phyloP scores from a whole-genome alignment of 805 yeast species.

The Yamadazyma sp. region DNA sequence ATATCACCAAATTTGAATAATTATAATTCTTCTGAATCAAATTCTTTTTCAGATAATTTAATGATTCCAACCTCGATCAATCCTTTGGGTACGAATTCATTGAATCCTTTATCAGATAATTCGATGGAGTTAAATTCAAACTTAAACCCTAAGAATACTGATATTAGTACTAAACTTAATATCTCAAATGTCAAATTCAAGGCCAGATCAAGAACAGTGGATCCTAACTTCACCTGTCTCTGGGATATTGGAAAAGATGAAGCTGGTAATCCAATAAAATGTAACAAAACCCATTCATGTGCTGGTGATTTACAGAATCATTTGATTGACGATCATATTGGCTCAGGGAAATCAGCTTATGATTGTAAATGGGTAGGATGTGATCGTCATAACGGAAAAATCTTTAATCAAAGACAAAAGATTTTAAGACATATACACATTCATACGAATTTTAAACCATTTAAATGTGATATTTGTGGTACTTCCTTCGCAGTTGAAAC shows the following conservation, averaged over 20 bases:
- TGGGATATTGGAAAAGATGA: slow-evolving; percentile 36
- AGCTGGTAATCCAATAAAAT: slow-evolving; percentile 35
- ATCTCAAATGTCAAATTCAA: slow-evolving; percentile 32
- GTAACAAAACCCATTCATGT: slow-evolving; percentile 48
- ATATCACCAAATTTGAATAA: too few species aligned
- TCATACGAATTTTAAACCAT: slow-evolving; percentile 85
- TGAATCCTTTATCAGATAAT: too few species aligned
- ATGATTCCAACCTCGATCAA: too few species aligned
- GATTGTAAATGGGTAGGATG: slow-evolving; percentile 80
- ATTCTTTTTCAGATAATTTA: too few species aligned
- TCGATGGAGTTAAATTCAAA: too few species aligned
- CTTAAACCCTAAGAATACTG: too few species aligned
- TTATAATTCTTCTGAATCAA: background rate
- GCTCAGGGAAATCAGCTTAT: slow-evolving; percentile 68
- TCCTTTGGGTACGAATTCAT: too few species aligned
- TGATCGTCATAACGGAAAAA: slow-evolving; percentile 51
- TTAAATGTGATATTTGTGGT: slow-evolving; percentile 65
- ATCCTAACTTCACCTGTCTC: slow-evolving; percentile 41
- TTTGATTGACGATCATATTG: slow-evolving; percentile 63
- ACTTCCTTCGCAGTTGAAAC: slow-evolving; percentile 73
- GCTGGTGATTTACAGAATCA: slow-evolving; percentile 71
- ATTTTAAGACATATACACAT: slow-evolving; percentile 80
- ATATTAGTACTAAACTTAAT: slow-evolving; percentile 14
- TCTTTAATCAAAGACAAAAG: slow-evolving; percentile 82
- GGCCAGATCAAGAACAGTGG: slow-evolving; percentile 23